Evolutionary conservation across 306 rosid species (phyloP).

Genomic region (Cucurbita argyrosperma): DNA sequence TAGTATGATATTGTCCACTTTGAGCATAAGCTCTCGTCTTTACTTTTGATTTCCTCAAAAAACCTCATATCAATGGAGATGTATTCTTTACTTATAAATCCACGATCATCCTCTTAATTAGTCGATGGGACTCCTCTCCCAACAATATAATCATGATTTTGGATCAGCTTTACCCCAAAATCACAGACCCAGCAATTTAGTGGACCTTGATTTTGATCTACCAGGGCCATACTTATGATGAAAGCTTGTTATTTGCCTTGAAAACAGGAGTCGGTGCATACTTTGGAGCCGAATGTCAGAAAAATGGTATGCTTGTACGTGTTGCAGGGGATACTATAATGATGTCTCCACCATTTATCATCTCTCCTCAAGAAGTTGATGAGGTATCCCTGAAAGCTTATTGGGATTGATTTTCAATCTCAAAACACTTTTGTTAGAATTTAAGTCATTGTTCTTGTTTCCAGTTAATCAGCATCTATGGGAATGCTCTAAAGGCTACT

Average conservation of each 20-base stretch:
- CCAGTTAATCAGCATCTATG: slow-evolving; percentile 67
- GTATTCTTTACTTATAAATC: no score
- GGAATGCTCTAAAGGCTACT: slow-evolving; percentile 56
- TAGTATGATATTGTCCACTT: no score
- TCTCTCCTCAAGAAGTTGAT: slow-evolving; percentile 55
- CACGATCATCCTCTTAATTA: no score
- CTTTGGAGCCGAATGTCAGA: slow-evolving; percentile 74
- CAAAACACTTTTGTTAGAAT: not conserved
- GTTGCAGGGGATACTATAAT: slow-evolving; percentile 65
- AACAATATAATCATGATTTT: not conserved
- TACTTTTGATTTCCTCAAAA: no score
- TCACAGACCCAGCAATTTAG: not conserved
- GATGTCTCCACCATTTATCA: slow-evolving; percentile 86
- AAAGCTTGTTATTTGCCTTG: not conserved
- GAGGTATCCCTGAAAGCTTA: slow-evolving; percentile 34
- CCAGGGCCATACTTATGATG: not conserved
- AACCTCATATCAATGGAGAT: no score
- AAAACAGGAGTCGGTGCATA: slow-evolving; percentile 53
- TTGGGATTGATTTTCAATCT: not conserved
- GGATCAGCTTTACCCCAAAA: not conserved
- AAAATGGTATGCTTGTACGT: slow-evolving; percentile 71
- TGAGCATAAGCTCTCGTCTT: no score
- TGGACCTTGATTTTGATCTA: not conserved
- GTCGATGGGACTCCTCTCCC: no score
- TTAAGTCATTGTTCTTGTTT: not conserved